These are phyloP conservation scores for Aspergillus ellipticus DNA, from an alignment of 495 filamentous ascomycete species.

Conservation along the genomic window DNA sequence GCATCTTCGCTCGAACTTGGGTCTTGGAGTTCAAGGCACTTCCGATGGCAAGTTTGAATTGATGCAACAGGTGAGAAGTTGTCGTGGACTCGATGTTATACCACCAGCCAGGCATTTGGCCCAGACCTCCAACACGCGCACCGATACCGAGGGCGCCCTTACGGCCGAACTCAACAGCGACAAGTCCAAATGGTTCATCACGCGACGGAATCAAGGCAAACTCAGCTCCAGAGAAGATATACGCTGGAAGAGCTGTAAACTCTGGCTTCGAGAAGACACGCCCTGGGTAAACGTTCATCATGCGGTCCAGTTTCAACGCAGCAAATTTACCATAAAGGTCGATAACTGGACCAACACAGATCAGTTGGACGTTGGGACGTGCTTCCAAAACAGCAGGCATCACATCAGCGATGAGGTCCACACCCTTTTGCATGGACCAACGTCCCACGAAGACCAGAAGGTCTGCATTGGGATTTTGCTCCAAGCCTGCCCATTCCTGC, in stretches of 20 bases:
- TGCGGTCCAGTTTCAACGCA: conserved; percentile 63
- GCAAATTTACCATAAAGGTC: conserved; percentile 79
- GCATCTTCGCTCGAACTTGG: conserved; percentile 61
- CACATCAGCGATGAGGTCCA: conserved; percentile 75
- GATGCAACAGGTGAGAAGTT: conserved; percentile 64
- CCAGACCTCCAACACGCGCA: conserved; percentile 62
- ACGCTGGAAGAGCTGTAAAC: conserved; percentile 70
- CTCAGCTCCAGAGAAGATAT: conserved; percentile 74
- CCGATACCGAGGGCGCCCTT: conserved; percentile 76
- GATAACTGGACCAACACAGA: conserved; percentile 70
- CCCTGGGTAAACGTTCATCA: conserved; percentile 75
- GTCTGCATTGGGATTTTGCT: conserved; percentile 63
- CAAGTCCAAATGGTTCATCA: conserved; percentile 79
- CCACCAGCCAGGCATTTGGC: conserved; percentile 80
- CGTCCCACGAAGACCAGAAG: conserved; percentile 76
- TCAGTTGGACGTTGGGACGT: conserved; percentile 62
- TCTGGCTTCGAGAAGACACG: conserved; percentile 73
- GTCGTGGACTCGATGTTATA: conserved; percentile 66
- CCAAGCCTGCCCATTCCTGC: conserved; percentile 72
- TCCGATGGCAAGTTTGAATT: conserved; percentile 67
- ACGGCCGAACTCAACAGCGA: conserved; percentile 75
- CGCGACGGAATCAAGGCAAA: conserved; percentile 77
- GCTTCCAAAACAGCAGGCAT: conserved; percentile 69
- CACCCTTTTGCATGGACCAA: conserved; percentile 76
- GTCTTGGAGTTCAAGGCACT: conserved; percentile 60